Evolutionary conservation across 148 eudicot species (phyloP).

Genomic region (Diospyros lotus): DNA sequence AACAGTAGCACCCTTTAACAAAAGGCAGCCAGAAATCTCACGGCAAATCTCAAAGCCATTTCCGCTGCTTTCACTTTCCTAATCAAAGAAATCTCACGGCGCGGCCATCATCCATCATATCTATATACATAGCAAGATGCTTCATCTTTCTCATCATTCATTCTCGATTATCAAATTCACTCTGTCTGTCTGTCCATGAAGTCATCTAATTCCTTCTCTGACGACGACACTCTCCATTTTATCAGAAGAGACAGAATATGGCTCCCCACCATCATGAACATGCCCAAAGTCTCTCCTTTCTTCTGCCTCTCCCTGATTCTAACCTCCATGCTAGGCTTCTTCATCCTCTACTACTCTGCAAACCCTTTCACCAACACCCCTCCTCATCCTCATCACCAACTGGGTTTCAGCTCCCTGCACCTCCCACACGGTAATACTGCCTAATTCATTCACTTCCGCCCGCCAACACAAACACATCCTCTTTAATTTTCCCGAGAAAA

Average conservation of each 20-base stretch:
- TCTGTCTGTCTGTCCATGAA: neutral
- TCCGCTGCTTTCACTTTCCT: too few species aligned
- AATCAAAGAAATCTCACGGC: too few species aligned
- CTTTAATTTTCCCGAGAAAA: neutral
- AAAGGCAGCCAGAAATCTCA: too few species aligned
- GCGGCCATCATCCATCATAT: too few species aligned
- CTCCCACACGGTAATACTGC: too few species aligned
- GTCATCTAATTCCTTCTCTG: neutral
- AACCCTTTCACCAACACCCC: constrained; percentile 8
- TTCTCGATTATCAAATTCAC: neutral
- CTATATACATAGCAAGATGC: too few species aligned
- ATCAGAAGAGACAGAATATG: neutral
- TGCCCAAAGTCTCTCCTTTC: constrained; percentile 19
- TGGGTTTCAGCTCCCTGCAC: neutral
- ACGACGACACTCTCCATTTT: neutral
- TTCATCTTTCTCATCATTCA: neutral
- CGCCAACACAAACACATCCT: neutral
- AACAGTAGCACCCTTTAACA: too few species aligned
- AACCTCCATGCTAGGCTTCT: constrained; percentile 23
- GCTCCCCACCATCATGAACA: neutral
- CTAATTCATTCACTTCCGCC: too few species aligned
- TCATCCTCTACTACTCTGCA: constrained; percentile 26
- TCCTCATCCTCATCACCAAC: neutral
- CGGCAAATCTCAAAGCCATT: too few species aligned
- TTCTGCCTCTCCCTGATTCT: constrained; percentile 23